Conservation (phyloP, 306 rosid species). For the Psophocarpus tetragonolobus region DNA sequence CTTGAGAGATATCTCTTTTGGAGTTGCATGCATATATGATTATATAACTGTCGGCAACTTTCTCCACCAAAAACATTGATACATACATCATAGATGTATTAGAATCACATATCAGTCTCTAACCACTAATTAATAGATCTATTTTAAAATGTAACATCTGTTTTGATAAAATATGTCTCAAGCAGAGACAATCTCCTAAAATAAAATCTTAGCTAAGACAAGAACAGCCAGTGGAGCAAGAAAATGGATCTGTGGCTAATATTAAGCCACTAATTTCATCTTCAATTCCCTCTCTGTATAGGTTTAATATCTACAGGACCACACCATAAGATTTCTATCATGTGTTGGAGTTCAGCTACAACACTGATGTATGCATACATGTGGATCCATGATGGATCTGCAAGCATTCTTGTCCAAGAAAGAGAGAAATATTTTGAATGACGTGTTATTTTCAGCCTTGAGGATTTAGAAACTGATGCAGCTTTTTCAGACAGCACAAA, state of each 20-base stretch:
- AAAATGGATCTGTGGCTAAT: constrained; percentile 20
- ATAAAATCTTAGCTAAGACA: constrained; percentile 37
- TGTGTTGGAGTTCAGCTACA: constrained; percentile 29
- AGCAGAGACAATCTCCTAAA: background rate
- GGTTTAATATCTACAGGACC: constrained; percentile 31
- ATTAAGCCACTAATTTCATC: background rate
- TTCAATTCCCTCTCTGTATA: background rate
- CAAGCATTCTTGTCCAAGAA: constrained; percentile 7
- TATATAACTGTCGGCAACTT: no score
- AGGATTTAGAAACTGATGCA: constrained; percentile 26
- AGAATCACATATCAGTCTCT: background rate
- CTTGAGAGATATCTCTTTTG: background rate
- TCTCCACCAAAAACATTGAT: constrained; percentile 1
- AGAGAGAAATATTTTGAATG: constrained; percentile 7
- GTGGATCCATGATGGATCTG: background rate
- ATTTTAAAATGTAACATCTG: background rate
- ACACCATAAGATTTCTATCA: constrained; percentile 23
- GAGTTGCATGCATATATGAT: background rate
- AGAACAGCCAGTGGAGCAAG: constrained; percentile 30
- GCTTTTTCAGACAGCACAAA: constrained; percentile 51
- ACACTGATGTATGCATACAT: background rate
- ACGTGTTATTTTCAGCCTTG: constrained; percentile 13
- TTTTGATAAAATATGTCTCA: background rate
- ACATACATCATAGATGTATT: background rate
- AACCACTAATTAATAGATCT: no score